phyloP scores from a whole-genome alignment of 2,329 filamentous ascomycete species.

The Curvularia hawaiiensis region DNA sequence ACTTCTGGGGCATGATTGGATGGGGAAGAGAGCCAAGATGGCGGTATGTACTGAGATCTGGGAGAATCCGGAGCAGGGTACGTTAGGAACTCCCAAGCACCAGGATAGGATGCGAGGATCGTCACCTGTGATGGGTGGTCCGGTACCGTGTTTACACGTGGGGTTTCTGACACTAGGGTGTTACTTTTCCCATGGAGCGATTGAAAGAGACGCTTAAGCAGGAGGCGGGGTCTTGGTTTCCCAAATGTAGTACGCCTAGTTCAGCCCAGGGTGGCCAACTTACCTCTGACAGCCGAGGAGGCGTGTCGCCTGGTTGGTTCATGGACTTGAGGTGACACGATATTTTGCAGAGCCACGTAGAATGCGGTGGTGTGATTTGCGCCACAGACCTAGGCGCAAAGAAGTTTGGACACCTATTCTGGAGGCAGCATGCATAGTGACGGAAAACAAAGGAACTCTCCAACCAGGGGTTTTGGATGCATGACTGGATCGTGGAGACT shows the following conservation, averaged over 20 bases:
- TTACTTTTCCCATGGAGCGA: background rate
- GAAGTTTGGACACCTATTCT: background rate
- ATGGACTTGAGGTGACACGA: background rate
- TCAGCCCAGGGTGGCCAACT: background rate
- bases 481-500: conserved; percentile 1
- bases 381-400: conserved; percentile 2
- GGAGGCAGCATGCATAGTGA: conserved; percentile 1
- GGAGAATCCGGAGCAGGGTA: conserved; percentile 1
- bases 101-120: conserved; percentile 18
- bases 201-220: background rate
- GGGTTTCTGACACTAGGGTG: background rate
- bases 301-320: background rate
- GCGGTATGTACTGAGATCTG: background rate
- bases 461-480: conserved; percentile 3
- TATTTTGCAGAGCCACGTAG: background rate
- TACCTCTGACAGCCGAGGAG: background rate
- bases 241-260: background rate
- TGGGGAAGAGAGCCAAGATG: background rate
- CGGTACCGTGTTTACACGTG: background rate
- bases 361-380: background rate
- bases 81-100: conserved; percentile 17
- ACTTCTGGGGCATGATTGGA: conserved; percentile 5
- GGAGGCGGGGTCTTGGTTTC: background rate
- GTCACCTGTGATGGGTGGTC: background rate
- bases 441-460: conserved; percentile 9